Percentiles rank a stretch among this genome's conserved stretches.
phyloP scores from a whole-genome alignment of 805 yeast genomes.

The Tetrapisispora iriomotensis region DNA sequence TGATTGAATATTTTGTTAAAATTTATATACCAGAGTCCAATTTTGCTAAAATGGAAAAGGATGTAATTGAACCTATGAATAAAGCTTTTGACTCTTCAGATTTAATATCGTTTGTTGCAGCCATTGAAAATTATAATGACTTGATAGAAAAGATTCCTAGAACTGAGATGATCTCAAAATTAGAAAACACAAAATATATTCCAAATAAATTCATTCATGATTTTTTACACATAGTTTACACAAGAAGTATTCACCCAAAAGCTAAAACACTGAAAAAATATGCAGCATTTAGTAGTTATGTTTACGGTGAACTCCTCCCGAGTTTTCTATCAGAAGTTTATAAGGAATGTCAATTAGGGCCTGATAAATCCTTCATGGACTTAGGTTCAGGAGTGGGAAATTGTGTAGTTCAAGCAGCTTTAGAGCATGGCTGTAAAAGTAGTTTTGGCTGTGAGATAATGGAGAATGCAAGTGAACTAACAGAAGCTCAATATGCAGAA shows the following conservation, averaged over 20 bases:
- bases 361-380: slow-evolving; percentile 61
- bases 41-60: slow-evolving; percentile 4
- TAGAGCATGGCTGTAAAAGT: slow-evolving; percentile 64
- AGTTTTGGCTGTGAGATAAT: slow-evolving; percentile 89
- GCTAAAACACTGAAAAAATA: slow-evolving; percentile 55
- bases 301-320: slow-evolving; percentile 86
- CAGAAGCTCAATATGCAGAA: slow-evolving; percentile 50
- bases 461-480: slow-evolving; percentile 67
- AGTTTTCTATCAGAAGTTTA: slow-evolving; percentile 60
- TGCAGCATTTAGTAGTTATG: slow-evolving; percentile 81
- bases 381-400: slow-evolving; percentile 94
- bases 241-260: slow-evolving; percentile 70
- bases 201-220: slow-evolving; percentile 41
- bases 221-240: slow-evolving; percentile 59
- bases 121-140: slow-evolving; percentile 37
- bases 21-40: slow-evolving; percentile 19
- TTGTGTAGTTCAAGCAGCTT: slow-evolving; percentile 79
- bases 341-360: slow-evolving; percentile 44
- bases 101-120: slow-evolving; percentile 19
- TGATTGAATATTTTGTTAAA: slow-evolving; percentile 20
- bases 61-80: slow-evolving; percentile 16
- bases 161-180: slow-evolving; percentile 23
- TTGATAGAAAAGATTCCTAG: slow-evolving; percentile 31
- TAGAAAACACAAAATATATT: slow-evolving; percentile 25
- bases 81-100: slow-evolving; percentile 23